Evolutionary conservation across 495 filamentous ascomycete genomes (phyloP).

Genomic region (Hyaloscypha variabilis): DNA sequence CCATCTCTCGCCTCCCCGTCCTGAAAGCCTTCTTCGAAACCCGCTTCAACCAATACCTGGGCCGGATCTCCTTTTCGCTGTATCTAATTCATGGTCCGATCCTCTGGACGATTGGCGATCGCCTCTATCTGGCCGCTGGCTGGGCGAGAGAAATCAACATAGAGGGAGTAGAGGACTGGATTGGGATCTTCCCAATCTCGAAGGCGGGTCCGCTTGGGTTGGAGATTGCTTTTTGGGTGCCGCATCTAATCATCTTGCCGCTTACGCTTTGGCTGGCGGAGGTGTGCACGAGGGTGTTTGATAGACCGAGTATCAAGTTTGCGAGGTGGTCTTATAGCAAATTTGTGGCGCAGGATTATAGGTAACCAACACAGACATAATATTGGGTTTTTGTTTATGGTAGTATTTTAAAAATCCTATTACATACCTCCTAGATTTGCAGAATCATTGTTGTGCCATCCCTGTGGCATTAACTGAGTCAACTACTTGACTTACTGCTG

Average conservation of each 20-base stretch:
- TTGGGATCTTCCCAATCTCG: slow-evolving; percentile 4
- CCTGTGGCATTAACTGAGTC: too few species aligned
- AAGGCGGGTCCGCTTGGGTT: slow-evolving; percentile 51
- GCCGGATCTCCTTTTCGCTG: slow-evolving; percentile 56
- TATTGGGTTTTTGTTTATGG: neutral
- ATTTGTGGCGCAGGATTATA: neutral
- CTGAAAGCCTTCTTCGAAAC: slow-evolving; percentile 58
- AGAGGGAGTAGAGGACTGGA: slow-evolving; percentile 32
- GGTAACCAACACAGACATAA: neutral
- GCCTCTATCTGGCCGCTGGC: slow-evolving; percentile 55
- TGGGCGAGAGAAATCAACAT: slow-evolving; percentile 37
- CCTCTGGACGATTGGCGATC: slow-evolving; percentile 49
- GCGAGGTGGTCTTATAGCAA: slow-evolving; percentile 53
- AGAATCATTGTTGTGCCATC: too few species aligned
- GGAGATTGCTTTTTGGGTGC: slow-evolving; percentile 52
- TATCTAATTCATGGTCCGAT: slow-evolving; percentile 60
- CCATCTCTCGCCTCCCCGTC: slow-evolving; percentile 51
- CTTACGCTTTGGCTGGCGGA: slow-evolving; percentile 58
- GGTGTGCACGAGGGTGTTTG: slow-evolving; percentile 52
- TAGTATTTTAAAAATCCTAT: neutral
- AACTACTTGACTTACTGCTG: too few species aligned
- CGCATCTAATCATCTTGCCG: slow-evolving; percentile 55
- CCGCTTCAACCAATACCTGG: slow-evolving; percentile 60
- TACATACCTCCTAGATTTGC: too few species aligned
- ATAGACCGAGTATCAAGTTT: slow-evolving; percentile 56